These are phyloP conservation scores for Allantophomopsis cytisporea DNA, from an alignment of 2,329 filamentous ascomycete genomes.

Conservation along the genomic window DNA sequence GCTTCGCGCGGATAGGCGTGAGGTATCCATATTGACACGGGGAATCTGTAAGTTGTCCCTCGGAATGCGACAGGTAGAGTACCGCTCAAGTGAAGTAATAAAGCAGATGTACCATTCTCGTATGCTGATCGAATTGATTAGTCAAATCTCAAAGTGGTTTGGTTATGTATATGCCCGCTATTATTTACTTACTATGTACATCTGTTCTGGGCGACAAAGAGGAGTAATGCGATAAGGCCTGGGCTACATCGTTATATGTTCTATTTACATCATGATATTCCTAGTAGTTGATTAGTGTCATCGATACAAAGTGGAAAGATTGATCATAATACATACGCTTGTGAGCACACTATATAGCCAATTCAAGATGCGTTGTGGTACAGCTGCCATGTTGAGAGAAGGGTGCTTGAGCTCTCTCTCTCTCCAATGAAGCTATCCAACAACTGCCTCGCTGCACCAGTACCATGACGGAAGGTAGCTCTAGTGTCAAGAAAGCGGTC, in stretches of 20 bases:
- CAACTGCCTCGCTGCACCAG: no score
- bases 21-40: slow-evolving; percentile 84
- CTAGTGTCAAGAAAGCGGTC: no score
- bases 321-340: slow-evolving; percentile 36
- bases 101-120: slow-evolving; percentile 72
- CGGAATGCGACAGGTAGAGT: slow-evolving; percentile 88
- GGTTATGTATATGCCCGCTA: neutral
- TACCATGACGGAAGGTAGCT: no score
- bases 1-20: slow-evolving; percentile 78
- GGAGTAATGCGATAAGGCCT: slow-evolving; percentile 65
- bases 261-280: slow-evolving; percentile 90
- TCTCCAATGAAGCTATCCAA: no score
- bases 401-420: no score
- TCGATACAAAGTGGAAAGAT: slow-evolving; percentile 1
- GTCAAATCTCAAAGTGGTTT: slow-evolving; percentile 1
- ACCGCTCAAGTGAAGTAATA: slow-evolving; percentile 75
- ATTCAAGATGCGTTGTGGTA: slow-evolving; percentile 81
- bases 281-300: slow-evolving; percentile 29
- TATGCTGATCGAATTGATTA: slow-evolving; percentile 46
- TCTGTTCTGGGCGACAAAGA: slow-evolving; percentile 79
- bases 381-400: slow-evolving; percentile 31
- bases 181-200: slow-evolving; percentile 64
- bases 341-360: slow-evolving; percentile 91
- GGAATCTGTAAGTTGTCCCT: slow-evolving; percentile 80
- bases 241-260: slow-evolving; percentile 83